These are phyloP conservation scores for Pseudoneurospora amorphoporcata DNA, from an alignment of 495 filamentous ascomycete species.

Conservation along the genomic window DNA sequence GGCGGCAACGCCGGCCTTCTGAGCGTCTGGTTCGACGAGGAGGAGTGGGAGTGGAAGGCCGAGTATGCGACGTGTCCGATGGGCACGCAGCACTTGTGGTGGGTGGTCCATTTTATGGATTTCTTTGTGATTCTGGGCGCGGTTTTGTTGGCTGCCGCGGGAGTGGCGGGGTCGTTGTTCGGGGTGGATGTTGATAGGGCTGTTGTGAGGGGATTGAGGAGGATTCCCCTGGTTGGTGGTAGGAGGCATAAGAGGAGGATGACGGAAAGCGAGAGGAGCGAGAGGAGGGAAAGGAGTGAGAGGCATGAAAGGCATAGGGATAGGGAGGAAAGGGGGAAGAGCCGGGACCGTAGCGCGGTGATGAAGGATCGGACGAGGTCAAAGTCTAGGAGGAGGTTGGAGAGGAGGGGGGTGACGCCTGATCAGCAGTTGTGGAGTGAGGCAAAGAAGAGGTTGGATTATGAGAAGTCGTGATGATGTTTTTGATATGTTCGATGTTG, in stretches of 20 bases:
- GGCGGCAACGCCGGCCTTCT: slow-evolving; percentile 81
- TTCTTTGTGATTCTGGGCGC: slow-evolving; percentile 39
- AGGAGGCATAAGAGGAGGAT: neutral
- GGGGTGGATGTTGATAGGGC: slow-evolving; percentile 16
- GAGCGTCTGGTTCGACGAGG: slow-evolving; percentile 76
- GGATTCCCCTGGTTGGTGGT: neutral
- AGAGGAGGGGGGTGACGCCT: neutral
- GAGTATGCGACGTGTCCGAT: slow-evolving; percentile 67
- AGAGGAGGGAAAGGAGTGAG: neutral
- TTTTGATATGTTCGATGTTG: neutral
- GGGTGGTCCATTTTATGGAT: slow-evolving; percentile 70
- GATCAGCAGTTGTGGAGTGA: neutral
- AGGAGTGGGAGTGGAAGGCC: slow-evolving; percentile 63
- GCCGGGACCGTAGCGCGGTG: neutral
- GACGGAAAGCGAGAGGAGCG: neutral
- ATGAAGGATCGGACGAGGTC: neutral
- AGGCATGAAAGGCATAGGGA: neutral
- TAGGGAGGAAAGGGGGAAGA: neutral
- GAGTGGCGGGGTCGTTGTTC: slow-evolving; percentile 5
- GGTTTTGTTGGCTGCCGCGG: slow-evolving; percentile 18
- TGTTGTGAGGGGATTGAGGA: neutral
- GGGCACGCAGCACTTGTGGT: slow-evolving; percentile 89
- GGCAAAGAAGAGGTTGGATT: neutral
- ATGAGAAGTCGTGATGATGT: neutral
- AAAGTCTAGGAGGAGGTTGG: neutral